phyloP scores from a whole-genome alignment of 2,329 filamentous ascomycete species.

The Beauveria medogensis region DNA sequence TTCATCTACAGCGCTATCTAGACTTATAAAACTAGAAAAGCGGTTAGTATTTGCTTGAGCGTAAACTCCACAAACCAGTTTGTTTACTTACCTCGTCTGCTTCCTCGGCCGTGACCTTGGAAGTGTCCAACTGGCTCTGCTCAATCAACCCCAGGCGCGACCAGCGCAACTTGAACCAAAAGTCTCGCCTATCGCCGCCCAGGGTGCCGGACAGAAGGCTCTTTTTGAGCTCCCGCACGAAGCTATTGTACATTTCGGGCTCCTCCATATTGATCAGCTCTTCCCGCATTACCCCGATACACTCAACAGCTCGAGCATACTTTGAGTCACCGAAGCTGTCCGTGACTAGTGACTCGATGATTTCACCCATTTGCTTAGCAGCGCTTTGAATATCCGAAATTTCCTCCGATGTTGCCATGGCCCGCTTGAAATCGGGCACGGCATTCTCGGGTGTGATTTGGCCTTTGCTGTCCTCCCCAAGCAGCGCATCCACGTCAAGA shows the following conservation, averaged over 20 bases:
- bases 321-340: constrained; percentile 67
- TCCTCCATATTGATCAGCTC: constrained; percentile 70
- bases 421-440: constrained; percentile 84
- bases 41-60: constrained; percentile 18
- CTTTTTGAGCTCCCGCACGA: constrained; percentile 63
- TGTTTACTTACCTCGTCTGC: constrained; percentile 48
- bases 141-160: constrained; percentile 68
- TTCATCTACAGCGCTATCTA: constrained; percentile 17
- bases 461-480: constrained; percentile 46
- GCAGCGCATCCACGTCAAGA: constrained; percentile 74
- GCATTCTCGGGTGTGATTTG: constrained; percentile 60
- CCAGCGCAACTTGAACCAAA: constrained; percentile 69
- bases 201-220: constrained; percentile 61
- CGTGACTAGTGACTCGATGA: constrained; percentile 61
- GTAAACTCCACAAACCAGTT: neutral
- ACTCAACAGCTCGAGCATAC: constrained; percentile 69
- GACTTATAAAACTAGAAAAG: constrained; percentile 28
- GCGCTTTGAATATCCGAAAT: constrained; percentile 57
- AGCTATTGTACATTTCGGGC: constrained; percentile 67
- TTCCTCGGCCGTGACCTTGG: constrained; percentile 60
- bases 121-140: constrained; percentile 50
- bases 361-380: constrained; percentile 63
- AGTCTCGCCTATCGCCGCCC: constrained; percentile 67
- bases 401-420: constrained; percentile 53
- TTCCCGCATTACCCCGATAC: constrained; percentile 68